Percentiles rank a stretch among this genome's conserved stretches.
phyloP scores from a whole-genome alignment of 2,329 filamentous ascomycete genomes.

The Capronia epimyces region DNA sequence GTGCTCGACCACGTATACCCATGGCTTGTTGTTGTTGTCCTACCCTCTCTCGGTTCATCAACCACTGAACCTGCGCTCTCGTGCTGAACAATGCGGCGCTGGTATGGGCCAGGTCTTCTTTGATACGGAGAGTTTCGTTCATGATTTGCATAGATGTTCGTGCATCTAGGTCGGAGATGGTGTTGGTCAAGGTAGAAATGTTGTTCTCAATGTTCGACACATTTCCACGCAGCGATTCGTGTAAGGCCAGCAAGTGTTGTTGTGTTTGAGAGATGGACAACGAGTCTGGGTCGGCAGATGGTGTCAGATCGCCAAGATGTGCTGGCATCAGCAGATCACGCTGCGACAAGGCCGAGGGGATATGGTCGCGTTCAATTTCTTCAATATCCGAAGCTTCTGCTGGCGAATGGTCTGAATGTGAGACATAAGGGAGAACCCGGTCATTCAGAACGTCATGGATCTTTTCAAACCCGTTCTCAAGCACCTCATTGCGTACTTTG shows the following conservation, averaged over 20 bases:
- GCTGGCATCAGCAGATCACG: conserved; percentile 22
- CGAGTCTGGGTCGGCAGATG: conserved; percentile 31
- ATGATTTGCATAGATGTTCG: conserved; percentile 58
- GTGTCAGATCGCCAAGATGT: conserved; percentile 26
- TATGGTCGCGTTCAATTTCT: conserved; percentile 26
- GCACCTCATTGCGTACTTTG: conserved; percentile 44
- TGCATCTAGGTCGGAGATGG: conserved; percentile 55
- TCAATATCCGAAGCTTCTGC: conserved; percentile 24
- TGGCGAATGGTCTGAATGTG: conserved; percentile 18
- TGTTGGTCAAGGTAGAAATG: conserved; percentile 28
- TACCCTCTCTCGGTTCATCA: conserved; percentile 51
- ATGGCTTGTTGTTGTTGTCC: conserved; percentile 24
- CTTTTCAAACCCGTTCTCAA: conserved; percentile 42
- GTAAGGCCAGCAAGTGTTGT: conserved; percentile 56
- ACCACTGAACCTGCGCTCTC: conserved; percentile 58
- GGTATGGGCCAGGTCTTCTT: conserved; percentile 58
- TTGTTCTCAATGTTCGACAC: conserved; percentile 36
- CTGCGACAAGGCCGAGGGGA: conserved; percentile 18
- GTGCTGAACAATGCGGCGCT: conserved; percentile 56
- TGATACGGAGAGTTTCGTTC: conserved; percentile 57
- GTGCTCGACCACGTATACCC: conserved; percentile 20
- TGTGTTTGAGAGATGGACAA: conserved; percentile 38
- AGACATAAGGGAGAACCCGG: conserved; percentile 16
- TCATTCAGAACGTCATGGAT: conserved; percentile 32
- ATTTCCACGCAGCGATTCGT: conserved; percentile 55